Evolutionary conservation across 1,284 basidiomycete genomes (phyloP).

Genomic region (Apiotrichum siamense): DNA sequence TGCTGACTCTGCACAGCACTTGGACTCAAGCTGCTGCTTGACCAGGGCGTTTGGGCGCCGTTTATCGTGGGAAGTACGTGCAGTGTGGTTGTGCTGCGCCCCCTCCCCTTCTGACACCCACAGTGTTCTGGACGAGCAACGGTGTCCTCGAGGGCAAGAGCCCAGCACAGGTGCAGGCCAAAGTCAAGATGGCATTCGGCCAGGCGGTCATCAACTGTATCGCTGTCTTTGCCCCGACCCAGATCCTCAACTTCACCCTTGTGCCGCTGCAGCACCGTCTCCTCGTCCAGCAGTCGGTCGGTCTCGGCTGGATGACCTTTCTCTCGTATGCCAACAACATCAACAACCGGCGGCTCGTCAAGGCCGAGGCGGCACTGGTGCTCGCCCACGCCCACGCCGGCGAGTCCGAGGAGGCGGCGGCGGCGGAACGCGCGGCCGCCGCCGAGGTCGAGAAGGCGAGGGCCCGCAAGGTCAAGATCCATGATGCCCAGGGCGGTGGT

Average conservation of each 20-base stretch:
- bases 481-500: conserved; percentile 27
- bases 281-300: conserved; percentile 67
- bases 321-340: conserved; percentile 38
- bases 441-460: conserved; percentile 20
- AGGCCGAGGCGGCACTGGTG: conserved; percentile 16
- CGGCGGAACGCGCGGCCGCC: conserved; percentile 14
- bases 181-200: conserved; percentile 37
- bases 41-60: conserved; percentile 19
- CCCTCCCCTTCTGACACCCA: too few species aligned
- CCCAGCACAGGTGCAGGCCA: conserved; percentile 31
- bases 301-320: conserved; percentile 63
- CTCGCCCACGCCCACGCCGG: conserved; percentile 14
- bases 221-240: conserved; percentile 69
- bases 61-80: conserved; percentile 16
- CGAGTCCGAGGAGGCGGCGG: not conserved
- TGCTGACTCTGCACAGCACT: conserved; percentile 13
- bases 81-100: not conserved
- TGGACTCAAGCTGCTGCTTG: conserved; percentile 6
- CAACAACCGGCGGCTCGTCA: conserved; percentile 30
- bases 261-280: conserved; percentile 76
- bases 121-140: conserved; percentile 39
- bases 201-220: conserved; percentile 35
- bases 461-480: conserved; percentile 20
- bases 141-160: conserved; percentile 42
- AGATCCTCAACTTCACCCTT: conserved; percentile 72